Evolutionary conservation across 208 protist genomes (phyloP).

Genomic region (Endotrypanum monterogeii): DNA sequence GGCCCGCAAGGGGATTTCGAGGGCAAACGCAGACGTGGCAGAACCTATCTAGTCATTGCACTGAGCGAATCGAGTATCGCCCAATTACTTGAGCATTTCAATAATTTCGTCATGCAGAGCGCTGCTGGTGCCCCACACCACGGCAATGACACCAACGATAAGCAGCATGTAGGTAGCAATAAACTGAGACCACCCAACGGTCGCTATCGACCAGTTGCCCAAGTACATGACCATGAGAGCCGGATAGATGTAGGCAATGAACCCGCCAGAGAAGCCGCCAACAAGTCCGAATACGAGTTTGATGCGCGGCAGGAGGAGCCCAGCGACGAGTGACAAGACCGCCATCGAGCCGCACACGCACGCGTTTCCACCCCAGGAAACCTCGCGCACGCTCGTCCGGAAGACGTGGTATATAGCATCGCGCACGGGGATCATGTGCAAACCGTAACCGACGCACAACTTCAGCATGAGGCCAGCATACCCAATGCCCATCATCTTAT

Average conservation of each 20-base stretch:
- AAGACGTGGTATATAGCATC: constrained; percentile 67
- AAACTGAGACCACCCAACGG: constrained; percentile 47
- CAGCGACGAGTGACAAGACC: constrained; percentile 43
- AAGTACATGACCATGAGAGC: constrained; percentile 74
- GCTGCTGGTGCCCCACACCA: constrained; percentile 58
- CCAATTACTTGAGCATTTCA: background rate
- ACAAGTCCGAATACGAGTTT: constrained; percentile 71
- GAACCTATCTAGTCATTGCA: no score
- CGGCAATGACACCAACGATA: constrained; percentile 54
- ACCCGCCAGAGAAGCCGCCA: constrained; percentile 63
- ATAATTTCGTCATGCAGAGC: constrained; percentile 47
- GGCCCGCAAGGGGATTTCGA: no score
- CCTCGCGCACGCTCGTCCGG: constrained; percentile 35
- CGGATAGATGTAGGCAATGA: constrained; percentile 75
- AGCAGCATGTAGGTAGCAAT: constrained; percentile 58
- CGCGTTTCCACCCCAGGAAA: constrained; percentile 59
- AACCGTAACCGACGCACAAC: constrained; percentile 57
- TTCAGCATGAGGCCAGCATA: constrained; percentile 70
- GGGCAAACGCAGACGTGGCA: no score
- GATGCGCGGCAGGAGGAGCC: constrained; percentile 71
- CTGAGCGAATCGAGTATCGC: no score
- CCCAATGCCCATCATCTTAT: constrained; percentile 49
- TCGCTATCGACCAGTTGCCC: constrained; percentile 43
- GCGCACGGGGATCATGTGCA: constrained; percentile 68
- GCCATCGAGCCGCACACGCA: constrained; percentile 47